Conservation (phyloP, 345 rosid genomes). For the Hibiscus trionum region DNA sequence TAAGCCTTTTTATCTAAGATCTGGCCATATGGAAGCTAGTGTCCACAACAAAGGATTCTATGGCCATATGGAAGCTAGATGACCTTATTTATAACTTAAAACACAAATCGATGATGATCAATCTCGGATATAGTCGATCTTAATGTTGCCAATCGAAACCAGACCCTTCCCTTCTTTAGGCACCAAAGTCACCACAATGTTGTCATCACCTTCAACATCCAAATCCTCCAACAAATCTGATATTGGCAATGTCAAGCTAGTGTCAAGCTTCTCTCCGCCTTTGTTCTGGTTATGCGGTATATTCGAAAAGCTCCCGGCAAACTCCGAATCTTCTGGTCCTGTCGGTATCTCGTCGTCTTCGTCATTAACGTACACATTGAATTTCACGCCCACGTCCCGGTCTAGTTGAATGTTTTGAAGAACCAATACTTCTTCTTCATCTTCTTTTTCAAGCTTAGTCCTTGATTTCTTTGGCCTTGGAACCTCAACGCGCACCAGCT, state of each 20-base stretch:
- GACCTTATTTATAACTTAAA: background rate
- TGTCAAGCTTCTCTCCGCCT: conserved; percentile 25
- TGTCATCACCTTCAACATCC: conserved; percentile 39
- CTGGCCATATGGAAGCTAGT: no score
- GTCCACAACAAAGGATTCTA: background rate
- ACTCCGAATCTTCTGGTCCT: conserved; percentile 33
- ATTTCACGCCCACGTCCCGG: background rate
- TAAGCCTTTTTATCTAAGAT: no score
- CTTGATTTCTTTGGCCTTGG: conserved; percentile 2
- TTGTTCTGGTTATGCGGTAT: conserved; percentile 38
- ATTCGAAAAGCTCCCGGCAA: conserved; percentile 52
- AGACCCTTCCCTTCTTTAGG: conserved; percentile 26
- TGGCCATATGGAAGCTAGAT: background rate
- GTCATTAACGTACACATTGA: background rate
- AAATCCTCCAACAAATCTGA: conserved; percentile 47
- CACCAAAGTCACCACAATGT: conserved; percentile 34
- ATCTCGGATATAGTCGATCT: conserved; percentile 19
- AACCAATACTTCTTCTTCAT: background rate
- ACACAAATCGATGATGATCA: no score
- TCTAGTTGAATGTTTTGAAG: background rate
- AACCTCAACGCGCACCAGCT: background rate
- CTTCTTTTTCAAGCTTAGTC: background rate
- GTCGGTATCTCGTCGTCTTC: conserved; percentile 11
- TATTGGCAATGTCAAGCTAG: conserved; percentile 31
- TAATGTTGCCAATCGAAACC: conserved; percentile 28